Evolutionary conservation across 2,329 filamentous ascomycete genomes (phyloP).

Genomic region (Epichloe hybrida): DNA sequence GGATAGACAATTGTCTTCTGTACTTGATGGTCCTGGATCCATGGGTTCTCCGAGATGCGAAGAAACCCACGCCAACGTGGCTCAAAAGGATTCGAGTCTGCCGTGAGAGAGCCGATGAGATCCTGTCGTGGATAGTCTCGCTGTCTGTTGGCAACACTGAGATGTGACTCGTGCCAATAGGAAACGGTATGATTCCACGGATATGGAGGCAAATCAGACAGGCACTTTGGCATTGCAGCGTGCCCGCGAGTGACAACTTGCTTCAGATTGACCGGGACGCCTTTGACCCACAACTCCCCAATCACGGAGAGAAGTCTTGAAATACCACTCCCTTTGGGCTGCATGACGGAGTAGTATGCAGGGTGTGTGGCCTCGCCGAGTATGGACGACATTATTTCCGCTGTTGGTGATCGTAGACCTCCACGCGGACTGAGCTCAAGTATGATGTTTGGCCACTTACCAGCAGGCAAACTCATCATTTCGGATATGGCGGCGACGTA

Average conservation of each 20-base stretch:
- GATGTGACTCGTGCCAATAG: conserved; percentile 41
- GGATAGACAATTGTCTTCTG: conserved; percentile 37
- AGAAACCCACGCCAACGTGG: conserved; percentile 37
- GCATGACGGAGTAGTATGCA: conserved; percentile 16
- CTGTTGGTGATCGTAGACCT: conserved; percentile 22
- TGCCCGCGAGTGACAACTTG: conserved; percentile 13
- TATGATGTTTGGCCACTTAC: conserved; percentile 20
- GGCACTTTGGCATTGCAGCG: conserved; percentile 15
- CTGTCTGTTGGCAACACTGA: conserved; percentile 29
- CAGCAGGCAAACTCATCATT: conserved; percentile 17
- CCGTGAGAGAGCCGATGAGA: conserved; percentile 33
- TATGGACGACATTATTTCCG: conserved; percentile 19
- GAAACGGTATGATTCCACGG: conserved; percentile 39
- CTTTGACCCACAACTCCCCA: conserved; percentile 25
- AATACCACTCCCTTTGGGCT: conserved; percentile 12
- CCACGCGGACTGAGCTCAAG: conserved; percentile 29
- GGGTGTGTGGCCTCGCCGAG: conserved; percentile 1
- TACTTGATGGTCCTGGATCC: conserved; percentile 38
- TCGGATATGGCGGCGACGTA: conserved; percentile 26
- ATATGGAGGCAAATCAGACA: conserved; percentile 36
- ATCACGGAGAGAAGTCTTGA: conserved; percentile 17
- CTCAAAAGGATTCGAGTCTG: conserved; percentile 29
- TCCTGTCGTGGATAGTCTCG: conserved; percentile 33
- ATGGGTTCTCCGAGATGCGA: conserved; percentile 34
- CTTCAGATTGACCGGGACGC: conserved; percentile 19